Conservation (phyloP, 768 basidiomycete genomes). For the Phylloporus sp. region DNA sequence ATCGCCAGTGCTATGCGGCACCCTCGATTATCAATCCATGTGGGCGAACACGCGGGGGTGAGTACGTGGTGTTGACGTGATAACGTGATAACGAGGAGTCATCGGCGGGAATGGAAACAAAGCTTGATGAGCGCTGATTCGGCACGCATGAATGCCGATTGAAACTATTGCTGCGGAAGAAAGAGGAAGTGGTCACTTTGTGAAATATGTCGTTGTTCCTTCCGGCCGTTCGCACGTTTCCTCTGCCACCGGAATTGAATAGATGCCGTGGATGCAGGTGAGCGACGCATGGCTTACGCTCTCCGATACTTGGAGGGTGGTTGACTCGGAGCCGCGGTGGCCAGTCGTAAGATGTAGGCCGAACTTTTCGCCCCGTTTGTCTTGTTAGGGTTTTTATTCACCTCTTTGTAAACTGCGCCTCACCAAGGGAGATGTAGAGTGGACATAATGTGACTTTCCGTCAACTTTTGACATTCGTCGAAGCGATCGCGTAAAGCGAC, state of each 20-base stretch:
- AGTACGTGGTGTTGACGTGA: not conserved
- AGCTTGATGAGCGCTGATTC: slow-evolving; percentile 1
- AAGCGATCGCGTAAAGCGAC: not conserved
- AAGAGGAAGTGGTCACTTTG: not conserved
- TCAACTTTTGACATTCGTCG: not conserved
- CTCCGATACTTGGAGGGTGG: slow-evolving; percentile 5
- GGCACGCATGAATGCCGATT: not conserved
- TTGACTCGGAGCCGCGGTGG: not conserved
- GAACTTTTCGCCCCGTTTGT: not conserved
- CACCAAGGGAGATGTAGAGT: not conserved
- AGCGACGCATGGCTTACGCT: not conserved
- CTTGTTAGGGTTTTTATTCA: not conserved
- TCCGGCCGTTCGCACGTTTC: not conserved
- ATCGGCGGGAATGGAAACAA: not conserved
- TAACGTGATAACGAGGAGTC: not conserved
- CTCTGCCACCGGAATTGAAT: not conserved
- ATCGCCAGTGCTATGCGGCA: not conserved
- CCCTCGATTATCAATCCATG: not conserved
- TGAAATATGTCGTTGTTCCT: not conserved
- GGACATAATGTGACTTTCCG: not conserved
- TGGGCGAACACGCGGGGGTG: no score
- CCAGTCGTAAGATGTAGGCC: not conserved
- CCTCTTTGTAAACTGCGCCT: not conserved
- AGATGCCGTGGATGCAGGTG: not conserved
- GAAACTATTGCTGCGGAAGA: slow-evolving; percentile 5